Conservation (phyloP, 1,284 basidiomycete species). For the Rhodotorula sp. region DNA sequence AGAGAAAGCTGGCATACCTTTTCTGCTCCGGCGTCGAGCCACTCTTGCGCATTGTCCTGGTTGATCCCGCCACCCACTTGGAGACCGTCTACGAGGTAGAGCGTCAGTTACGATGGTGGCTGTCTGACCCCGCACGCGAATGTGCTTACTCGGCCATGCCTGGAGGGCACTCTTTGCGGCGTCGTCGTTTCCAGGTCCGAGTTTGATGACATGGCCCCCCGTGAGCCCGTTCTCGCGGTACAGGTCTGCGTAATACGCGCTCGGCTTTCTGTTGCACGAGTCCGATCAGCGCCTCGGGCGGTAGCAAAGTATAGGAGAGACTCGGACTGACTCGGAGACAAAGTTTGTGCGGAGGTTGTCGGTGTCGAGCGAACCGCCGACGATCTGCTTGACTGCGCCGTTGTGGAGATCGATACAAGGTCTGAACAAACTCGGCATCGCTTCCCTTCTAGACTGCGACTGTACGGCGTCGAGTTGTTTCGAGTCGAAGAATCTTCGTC, state of each 20-base stretch:
- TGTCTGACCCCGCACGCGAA: no score
- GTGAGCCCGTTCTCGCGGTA: slow-evolving; percentile 69
- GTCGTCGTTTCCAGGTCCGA: slow-evolving; percentile 81
- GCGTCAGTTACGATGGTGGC: not conserved
- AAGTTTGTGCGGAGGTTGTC: slow-evolving; percentile 83
- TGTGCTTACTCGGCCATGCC: slow-evolving; percentile 71
- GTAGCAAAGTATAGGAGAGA: not conserved
- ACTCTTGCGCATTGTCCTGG: slow-evolving; percentile 72
- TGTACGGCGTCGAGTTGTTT: not conserved
- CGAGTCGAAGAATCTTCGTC: not conserved
- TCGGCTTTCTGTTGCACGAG: slow-evolving; percentile 65
- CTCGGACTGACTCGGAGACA: slow-evolving; percentile 69
- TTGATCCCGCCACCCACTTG: slow-evolving; percentile 95
- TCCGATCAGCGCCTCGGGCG: not conserved
- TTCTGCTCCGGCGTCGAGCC: slow-evolving; percentile 85
- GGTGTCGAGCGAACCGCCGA: slow-evolving; percentile 82
- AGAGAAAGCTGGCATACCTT: slow-evolving; percentile 62
- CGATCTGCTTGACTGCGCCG: slow-evolving; percentile 96
- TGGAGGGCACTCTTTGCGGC: slow-evolving; percentile 78
- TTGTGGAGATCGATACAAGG: slow-evolving; percentile 97
- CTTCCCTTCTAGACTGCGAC: not conserved
- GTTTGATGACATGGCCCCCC: slow-evolving; percentile 96
- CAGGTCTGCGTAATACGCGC: slow-evolving; percentile 75
- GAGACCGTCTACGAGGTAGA: slow-evolving; percentile 58
- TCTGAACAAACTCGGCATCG: slow-evolving; percentile 59